Evolutionary conservation across 495 filamentous ascomycete species (phyloP), one percentile per base, ranked within the genome.

Genomic region (Tuber aestivum): DNA sequence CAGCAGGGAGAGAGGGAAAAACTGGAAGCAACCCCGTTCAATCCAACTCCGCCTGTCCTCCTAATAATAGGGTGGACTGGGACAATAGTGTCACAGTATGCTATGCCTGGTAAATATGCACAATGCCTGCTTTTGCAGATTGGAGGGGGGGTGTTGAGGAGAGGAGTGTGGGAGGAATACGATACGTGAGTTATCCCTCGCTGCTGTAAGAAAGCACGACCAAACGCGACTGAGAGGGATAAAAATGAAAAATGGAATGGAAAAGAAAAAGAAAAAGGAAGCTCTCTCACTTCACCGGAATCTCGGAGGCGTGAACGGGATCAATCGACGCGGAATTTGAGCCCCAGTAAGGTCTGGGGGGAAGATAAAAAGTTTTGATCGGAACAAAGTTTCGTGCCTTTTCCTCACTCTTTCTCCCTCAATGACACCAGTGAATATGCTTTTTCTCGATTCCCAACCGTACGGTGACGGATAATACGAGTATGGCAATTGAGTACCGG

Each of bases 101-200:
- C 56, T 32, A 2, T 35, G 56, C 27, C 56, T 65, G 27, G 27
- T 14, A 35, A 65, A 65, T 79, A 79, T 79, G 78, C 78, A 79
- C 78, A 79, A 79, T 79, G 73, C 76, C 78, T 79, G 70, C 71
- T 65, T 65, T 18, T 78, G 69, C 75, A 76, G 75, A 56, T 74
- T 77, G 45, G 74, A 72, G 56, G 56, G 56, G 9, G n/a, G 7
- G 50, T 10, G 16, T 65, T 65, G 56, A 65, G 32, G 27, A 32
- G 27, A 65, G 56, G 56, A 27, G 56, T 65, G 56, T 12, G 56
- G 56, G 16, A 32, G 56, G 14, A 16, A 65, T 65, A 65, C 27
- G 12, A 79, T 79, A 79, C 72, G 77, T 79, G 72, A 70, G 71
- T 77, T 41, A 70, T 61, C 56, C 27, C 27, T 65, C 71, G 71